Evolutionary conservation across 805 yeast genomes (phyloP).

Genomic region (Zygotorulaspora chibaensis): DNA sequence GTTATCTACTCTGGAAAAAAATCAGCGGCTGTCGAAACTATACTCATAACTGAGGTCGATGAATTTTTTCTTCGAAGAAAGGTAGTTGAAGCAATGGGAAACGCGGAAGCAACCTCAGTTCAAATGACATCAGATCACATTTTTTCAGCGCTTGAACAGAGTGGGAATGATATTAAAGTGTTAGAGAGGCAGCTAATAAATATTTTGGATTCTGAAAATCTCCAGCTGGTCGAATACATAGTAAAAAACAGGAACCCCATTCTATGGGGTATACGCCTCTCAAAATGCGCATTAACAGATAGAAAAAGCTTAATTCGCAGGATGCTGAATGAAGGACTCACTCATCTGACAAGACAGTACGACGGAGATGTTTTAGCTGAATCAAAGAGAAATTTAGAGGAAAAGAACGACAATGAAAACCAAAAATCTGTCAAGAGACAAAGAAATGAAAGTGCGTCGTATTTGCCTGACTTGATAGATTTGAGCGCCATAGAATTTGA

Average conservation of each 20-base stretch:
- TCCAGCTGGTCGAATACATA: slow-evolving; percentile 46
- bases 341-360: slow-evolving; percentile 41
- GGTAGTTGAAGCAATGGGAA: slow-evolving; percentile 35
- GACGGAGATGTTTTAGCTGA: slow-evolving; percentile 19
- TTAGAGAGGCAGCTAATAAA: slow-evolving; percentile 54
- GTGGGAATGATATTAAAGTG: slow-evolving; percentile 37
- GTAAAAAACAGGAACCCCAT: slow-evolving; percentile 49
- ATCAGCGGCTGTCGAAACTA: not conserved
- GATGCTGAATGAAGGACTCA: slow-evolving; percentile 43
- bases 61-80: slow-evolving; percentile 53
- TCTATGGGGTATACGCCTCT: slow-evolving; percentile 51
- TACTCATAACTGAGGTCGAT: slow-evolving; percentile 41
- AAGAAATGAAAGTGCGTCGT: slow-evolving; percentile 23
- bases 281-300: slow-evolving; percentile 38
- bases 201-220: slow-evolving; percentile 48
- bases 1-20: slow-evolving; percentile 8
- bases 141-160: slow-evolving; percentile 38
- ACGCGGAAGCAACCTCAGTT: slow-evolving; percentile 39
- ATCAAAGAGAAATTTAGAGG: slow-evolving; percentile 8
- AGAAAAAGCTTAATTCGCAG: slow-evolving; percentile 37
- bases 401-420: slow-evolving; percentile 8
- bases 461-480: slow-evolving; percentile 44
- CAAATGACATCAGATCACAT: slow-evolving; percentile 42
- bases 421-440: slow-evolving; percentile 23
- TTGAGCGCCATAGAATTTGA: slow-evolving; percentile 61